Conservation (phyloP, 2,329 filamentous ascomycete genomes). For the Hypoxylon sp. region DNA sequence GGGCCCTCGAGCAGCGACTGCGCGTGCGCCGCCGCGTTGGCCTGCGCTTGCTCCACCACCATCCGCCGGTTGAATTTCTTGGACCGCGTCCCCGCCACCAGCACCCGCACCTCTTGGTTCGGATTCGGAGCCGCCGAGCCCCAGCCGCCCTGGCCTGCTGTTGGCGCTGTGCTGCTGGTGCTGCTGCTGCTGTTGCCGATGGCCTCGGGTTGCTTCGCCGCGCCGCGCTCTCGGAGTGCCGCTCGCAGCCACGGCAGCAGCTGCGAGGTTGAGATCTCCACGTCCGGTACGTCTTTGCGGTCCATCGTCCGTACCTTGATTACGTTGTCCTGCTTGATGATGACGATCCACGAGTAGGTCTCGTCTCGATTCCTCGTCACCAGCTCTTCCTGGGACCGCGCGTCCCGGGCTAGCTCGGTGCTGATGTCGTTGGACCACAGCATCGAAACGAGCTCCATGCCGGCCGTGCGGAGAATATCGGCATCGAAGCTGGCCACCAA, state of each 20-base stretch:
- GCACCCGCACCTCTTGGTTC: constrained; percentile 81
- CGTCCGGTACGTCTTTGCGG: constrained; percentile 76
- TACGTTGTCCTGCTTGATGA: constrained; percentile 79
- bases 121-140: constrained; percentile 47
- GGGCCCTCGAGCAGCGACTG: constrained; percentile 78
- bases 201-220: constrained; percentile 41
- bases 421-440: constrained; percentile 87
- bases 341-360: constrained; percentile 84
- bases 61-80: constrained; percentile 91
- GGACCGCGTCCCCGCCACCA: constrained; percentile 80
- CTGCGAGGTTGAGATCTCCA: constrained; percentile 76
- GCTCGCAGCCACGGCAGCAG: constrained; percentile 81
- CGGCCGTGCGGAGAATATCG: constrained; percentile 75
- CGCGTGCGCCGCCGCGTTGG: constrained; percentile 66
- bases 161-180: constrained; percentile 14
- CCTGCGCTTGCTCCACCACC: constrained; percentile 81
- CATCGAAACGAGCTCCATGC: constrained; percentile 77
- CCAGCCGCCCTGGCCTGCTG: constrained; percentile 36
- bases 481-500: constrained; percentile 89
- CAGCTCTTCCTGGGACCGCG: constrained; percentile 80
- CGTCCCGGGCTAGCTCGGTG: constrained; percentile 84
- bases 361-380: constrained; percentile 79
- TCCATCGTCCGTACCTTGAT: constrained; percentile 82
- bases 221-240: constrained; percentile 82
- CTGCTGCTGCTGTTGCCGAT: no score